Evolutionary conservation across 208 protist genomes (phyloP), one percentile per base, ranked within the genome.

Genomic region (Wallacemonas collosoma): DNA sequence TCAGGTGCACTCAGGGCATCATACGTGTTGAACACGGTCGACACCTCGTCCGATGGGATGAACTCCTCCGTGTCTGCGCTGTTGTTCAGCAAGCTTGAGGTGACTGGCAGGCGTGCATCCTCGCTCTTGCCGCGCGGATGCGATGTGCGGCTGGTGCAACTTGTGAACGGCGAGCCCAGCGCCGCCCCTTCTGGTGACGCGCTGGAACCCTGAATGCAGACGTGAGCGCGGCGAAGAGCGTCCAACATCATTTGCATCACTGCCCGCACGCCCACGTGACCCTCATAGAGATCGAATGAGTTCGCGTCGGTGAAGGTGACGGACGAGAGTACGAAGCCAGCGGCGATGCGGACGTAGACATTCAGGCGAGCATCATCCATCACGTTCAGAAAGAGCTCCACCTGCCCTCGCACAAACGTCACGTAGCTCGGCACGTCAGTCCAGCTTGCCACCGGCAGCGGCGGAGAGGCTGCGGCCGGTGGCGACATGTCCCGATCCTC

Each of bases 221-320:
- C n/a, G 36, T 69, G 15, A 3, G 51, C 51, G 43, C 26, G 12
- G 60, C n/a, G 60, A 8, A 65, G 60, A 14, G 60, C 60, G 7
- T 48, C 60, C 12, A 36, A 53, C n/a, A 65, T 65, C 6, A 86
- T 41, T 12, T 56, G 76, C 36, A 91, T 45, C 72, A 87, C 80
- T 41, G 73, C 79, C n/a, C 81, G 81, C 55, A 95, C 68, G 39
- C 85, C 77, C 38, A 83, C 58, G 48, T 78, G 87, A 1, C 90
- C 87, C 68, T 93, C 83, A 44, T 86, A 86, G 2, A 78, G 61
- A 1, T 81, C 79, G 65, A 95, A 91, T 7, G 81, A 78, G 60
- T 68, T 61, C 12, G 40, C 76, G 64, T 83, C 84, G 9, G 76
- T 72, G 68, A 91, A 77, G 11, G 79, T 80, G 8, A 91, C 67